A percentile compares a stretch with the other conserved stretches of the same genome.
Conservation (phyloP, 805 yeast species). For the Jamesozyma jinghongensis region DNA sequence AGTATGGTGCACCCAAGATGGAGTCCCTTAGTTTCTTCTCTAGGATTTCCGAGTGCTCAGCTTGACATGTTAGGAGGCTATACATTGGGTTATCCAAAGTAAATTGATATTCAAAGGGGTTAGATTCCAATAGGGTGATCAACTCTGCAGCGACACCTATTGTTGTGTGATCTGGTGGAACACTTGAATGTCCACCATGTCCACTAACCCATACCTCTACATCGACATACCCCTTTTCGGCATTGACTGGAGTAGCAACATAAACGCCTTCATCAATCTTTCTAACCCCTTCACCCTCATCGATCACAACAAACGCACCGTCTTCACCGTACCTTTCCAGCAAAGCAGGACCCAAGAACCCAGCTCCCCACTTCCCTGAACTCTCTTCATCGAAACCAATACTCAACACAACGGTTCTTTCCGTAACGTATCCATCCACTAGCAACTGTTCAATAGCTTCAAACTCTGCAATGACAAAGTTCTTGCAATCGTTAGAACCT, state of each 20-base stretch:
- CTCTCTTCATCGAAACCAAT: slow-evolving; percentile 80
- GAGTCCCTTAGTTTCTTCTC: slow-evolving; percentile 16
- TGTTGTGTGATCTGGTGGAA: slow-evolving; percentile 75
- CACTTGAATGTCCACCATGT: slow-evolving; percentile 73
- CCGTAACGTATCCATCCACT: slow-evolving; percentile 43
- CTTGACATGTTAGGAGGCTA: slow-evolving; percentile 49
- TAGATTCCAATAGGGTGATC: slow-evolving; percentile 45
- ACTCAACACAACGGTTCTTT: slow-evolving; percentile 53
- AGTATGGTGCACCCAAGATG: slow-evolving; percentile 30
- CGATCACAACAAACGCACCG: slow-evolving; percentile 55
- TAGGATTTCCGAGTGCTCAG: slow-evolving; percentile 35
- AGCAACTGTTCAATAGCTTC: slow-evolving; percentile 57
- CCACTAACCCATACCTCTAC: slow-evolving; percentile 43
- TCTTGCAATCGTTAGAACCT: slow-evolving; percentile 72
- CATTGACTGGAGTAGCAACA: slow-evolving; percentile 47
- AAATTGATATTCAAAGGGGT: slow-evolving; percentile 36
- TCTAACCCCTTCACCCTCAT: slow-evolving; percentile 46
- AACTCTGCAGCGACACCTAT: slow-evolving; percentile 66
- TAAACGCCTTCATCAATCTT: slow-evolving; percentile 36
- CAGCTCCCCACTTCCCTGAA: slow-evolving; percentile 56
- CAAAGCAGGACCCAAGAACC: slow-evolving; percentile 36
- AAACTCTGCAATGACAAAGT: slow-evolving; percentile 52
- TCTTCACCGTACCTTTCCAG: slow-evolving; percentile 50
- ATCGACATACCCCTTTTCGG: slow-evolving; percentile 55
- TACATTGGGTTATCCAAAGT: slow-evolving; percentile 50